Evolutionary conservation across 2,329 filamentous ascomycete genomes (phyloP).

Genomic region (Fonsecaea monophora): DNA sequence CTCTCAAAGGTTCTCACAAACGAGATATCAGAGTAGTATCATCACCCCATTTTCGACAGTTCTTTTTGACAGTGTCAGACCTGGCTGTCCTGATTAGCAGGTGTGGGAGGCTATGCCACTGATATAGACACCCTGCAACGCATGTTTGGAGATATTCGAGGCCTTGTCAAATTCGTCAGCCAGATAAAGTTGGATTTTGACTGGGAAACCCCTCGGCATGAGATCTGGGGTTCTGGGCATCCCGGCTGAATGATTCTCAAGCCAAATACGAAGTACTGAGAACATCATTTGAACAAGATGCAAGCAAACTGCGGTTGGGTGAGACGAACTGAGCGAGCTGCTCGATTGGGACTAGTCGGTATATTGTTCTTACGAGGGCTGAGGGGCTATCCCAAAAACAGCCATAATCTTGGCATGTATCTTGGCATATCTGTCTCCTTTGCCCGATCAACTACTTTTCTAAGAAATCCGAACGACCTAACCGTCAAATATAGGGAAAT

Average conservation of each 20-base stretch:
- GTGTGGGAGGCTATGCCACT: neutral
- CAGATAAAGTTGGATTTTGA: neutral
- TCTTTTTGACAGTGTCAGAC: neutral
- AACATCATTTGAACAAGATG: neutral
- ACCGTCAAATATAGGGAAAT: constrained; percentile 5
- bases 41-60: neutral
- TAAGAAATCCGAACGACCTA: neutral
- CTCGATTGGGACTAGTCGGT: neutral
- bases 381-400: neutral
- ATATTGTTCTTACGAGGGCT: neutral
- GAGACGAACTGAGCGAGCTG: neutral
- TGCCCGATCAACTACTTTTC: neutral
- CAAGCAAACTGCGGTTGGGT: neutral
- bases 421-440: constrained; percentile 18
- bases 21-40: neutral
- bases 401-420: neutral
- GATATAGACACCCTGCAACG: neutral
- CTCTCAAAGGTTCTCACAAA: neutral
- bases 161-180: neutral
- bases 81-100: neutral
- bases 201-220: neutral
- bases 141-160: neutral
- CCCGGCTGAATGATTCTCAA: neutral
- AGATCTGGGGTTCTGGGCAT: neutral
- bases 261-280: neutral